phyloP scores from a whole-genome alignment of 176 grass and related monocot genomes.

The Metroxylon sagu region DNA sequence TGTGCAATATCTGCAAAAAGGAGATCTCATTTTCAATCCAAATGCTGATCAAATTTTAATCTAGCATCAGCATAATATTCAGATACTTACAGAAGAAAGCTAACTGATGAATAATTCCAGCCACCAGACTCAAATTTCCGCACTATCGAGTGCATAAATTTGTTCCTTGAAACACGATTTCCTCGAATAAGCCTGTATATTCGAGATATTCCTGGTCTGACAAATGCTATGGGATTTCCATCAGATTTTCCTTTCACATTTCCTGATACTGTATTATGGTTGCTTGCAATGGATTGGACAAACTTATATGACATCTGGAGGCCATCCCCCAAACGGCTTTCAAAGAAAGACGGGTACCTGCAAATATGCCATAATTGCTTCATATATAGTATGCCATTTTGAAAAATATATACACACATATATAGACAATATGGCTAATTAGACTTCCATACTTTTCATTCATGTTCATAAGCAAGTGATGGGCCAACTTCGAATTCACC shows the following conservation, averaged over 20 bases:
- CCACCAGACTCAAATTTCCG: conserved; percentile 67
- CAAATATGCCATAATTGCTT: conserved; percentile 21
- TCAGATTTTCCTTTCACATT: conserved; percentile 40
- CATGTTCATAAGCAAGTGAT: conserved; percentile 97
- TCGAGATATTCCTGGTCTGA: conserved; percentile 78
- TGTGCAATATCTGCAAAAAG: conserved; percentile 76
- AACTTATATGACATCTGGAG: conserved; percentile 88
- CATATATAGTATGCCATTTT: conserved; percentile 4
- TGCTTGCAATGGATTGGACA: conserved; percentile 64
- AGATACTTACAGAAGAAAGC: conserved; percentile 82
- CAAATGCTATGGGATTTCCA: conserved; percentile 60
- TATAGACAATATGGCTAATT: conserved; percentile 8
- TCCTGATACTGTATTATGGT: conserved; percentile 36
- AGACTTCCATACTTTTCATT: conserved; percentile 73
- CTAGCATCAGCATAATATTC: background rate
- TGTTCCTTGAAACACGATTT: conserved; percentile 92
- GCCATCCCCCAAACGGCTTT: conserved; percentile 89
- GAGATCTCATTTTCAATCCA: conserved; percentile 3
- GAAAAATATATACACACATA: conserved; percentile 5
- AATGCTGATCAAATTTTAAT: too few relatives aligned
- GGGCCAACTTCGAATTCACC: conserved; percentile 79
- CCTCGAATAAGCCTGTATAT: conserved; percentile 87
- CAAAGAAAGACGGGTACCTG: conserved; percentile 95
- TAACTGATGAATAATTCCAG: conserved; percentile 45
- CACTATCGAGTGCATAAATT: conserved; percentile 91